A percentile compares a stretch with the other conserved stretches of the same genome.
Conservation (phyloP, 192 early-diverging fungal species). For the Coemansia sp. region DNA sequence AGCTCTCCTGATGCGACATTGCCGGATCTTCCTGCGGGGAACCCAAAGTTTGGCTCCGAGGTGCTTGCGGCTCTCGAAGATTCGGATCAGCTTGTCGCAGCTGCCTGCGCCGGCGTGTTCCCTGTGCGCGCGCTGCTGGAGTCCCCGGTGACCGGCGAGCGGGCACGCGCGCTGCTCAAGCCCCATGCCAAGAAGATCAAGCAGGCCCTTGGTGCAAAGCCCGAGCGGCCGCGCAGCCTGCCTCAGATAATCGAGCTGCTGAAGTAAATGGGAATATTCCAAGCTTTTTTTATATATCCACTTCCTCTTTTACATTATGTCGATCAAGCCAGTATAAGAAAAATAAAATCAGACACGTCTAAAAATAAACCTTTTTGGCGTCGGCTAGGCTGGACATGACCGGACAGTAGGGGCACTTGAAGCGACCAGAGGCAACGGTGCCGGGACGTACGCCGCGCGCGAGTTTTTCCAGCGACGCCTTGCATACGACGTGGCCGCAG, state of each 20-base stretch:
- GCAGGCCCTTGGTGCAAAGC: slow-evolving; percentile 10
- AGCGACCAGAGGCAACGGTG: slow-evolving; percentile 52
- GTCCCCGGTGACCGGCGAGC: slow-evolving; percentile 26
- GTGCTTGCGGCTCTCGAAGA: slow-evolving; percentile 21
- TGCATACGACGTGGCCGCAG: slow-evolving; percentile 95
- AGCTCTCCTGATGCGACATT: slow-evolving; percentile 12
- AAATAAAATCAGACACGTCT: not conserved
- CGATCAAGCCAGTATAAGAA: not conserved
- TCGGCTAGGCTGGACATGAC: slow-evolving; percentile 73
- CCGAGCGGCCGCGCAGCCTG: slow-evolving; percentile 18
- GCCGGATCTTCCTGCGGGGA: slow-evolving; percentile 18
- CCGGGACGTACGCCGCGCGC: slow-evolving; percentile 65
- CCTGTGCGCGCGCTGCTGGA: slow-evolving; percentile 51
- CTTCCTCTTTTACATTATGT: not conserved
- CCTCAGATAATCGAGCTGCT: slow-evolving; percentile 24
- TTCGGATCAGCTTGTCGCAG: slow-evolving; percentile 20
- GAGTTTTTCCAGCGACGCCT: slow-evolving; percentile 82
- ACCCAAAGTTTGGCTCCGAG: slow-evolving; percentile 34
- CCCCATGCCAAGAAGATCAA: slow-evolving; percentile 11
- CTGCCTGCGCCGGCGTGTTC: slow-evolving; percentile 45
- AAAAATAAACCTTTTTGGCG: slow-evolving; percentile 78
- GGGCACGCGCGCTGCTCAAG: slow-evolving; percentile 21
- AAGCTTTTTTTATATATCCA: not conserved
- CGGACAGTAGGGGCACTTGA: slow-evolving; percentile 99
- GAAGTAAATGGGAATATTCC: not conserved